Evolutionary conservation across 345 rosid species (phyloP), one percentile per base, ranked within the genome.

Genomic region (Stellera chamaejasme): DNA sequence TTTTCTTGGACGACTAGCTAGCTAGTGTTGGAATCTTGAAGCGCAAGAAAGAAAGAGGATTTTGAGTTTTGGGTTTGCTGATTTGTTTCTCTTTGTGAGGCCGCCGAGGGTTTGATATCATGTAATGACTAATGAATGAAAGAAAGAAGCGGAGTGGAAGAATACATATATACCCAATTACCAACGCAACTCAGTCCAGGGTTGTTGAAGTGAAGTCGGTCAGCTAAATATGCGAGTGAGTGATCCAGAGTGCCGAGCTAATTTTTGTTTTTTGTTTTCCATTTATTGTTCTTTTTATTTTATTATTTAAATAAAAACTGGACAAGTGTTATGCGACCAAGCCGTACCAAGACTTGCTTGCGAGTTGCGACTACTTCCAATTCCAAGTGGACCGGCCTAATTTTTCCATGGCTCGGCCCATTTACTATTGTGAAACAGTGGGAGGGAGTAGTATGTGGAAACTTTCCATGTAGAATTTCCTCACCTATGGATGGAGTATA

Each of bases 131-230:
- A n/a, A 16, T 39, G 52, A 47, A 53, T 61, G 75, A 60, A 53
- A 63, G 55, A 69, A 10, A 6, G 13, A 13, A 49, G 0, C 59
- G 54, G 2, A 28, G 51, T 27, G 52, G 50, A 57, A 23, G 65
- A 59, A 56, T 57, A 65, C 68, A 69, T 68, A 54, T 58, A 67
- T 27, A 46, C 53, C 52, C 67, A 66, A 63, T 70, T 62, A 72
- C 54, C 51, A 67, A 74, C 23, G 23, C 23, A 19, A 19, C 23
- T 0, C n/a, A n/a, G n/a, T n/a, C 23, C 23, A 19, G 23, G 65
- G 57, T 68, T 67, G 75, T 72, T 27, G 50, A 55, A 71, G 70
- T 72, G 75, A 67, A 75, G 85, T 79, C 80, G 91, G 91, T 84
- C 91, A 79, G 79, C 78, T 62, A 61, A 66, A 16, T 2, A 45